A percentile compares a stretch with the other conserved stretches of the same genome.
phyloP scores from a whole-genome alignment of 2,329 filamentous ascomycete species.

The Pyricularia pennisetigena region DNA sequence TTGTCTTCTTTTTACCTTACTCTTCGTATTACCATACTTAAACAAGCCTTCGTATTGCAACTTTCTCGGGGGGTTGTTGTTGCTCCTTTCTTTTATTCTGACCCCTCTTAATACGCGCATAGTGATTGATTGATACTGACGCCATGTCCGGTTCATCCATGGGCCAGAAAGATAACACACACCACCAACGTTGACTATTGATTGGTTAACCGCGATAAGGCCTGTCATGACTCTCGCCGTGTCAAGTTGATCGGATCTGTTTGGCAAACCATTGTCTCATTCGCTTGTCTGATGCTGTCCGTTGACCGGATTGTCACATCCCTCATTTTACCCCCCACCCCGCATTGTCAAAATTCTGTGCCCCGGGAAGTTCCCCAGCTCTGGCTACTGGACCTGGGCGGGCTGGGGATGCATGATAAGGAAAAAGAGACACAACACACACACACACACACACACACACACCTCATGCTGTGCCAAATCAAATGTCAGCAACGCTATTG shows the following conservation, averaged over 20 bases:
- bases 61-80: not conserved
- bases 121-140: not conserved
- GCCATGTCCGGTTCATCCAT: not conserved
- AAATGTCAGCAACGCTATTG: not conserved
- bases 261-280: not conserved
- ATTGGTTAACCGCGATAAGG: not conserved
- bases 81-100: not conserved
- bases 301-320: not conserved
- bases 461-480: not conserved
- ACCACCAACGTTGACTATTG: not conserved
- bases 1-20: not conserved
- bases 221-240: not conserved
- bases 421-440: not conserved
- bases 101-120: not conserved
- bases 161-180: not conserved
- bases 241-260: not conserved
- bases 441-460: not conserved
- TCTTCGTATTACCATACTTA: not conserved
- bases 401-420: not conserved
- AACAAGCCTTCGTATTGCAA: not conserved
- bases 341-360: not conserved
- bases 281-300: not conserved
- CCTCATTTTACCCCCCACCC: not conserved
- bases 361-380: not conserved
- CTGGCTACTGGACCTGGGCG: not conserved